A percentile compares a stretch with the other conserved stretches of the same genome.
Conservation (phyloP, 148 eudicot genomes). For the Drosera capensis region DNA sequence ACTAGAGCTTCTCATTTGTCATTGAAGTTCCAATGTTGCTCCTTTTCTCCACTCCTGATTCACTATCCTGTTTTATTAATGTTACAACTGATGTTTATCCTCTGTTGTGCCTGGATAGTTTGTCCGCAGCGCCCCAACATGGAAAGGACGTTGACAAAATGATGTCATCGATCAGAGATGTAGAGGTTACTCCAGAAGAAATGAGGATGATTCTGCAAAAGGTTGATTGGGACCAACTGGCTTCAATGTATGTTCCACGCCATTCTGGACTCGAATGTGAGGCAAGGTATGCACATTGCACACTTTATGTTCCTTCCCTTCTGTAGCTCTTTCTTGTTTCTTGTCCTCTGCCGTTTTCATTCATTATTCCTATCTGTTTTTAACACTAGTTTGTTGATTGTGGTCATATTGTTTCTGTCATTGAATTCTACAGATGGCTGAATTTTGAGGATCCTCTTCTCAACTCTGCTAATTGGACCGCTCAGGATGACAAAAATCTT, state of each 20-base stretch:
- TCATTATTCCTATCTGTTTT: not conserved
- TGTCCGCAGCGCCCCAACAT: constrained; percentile 20
- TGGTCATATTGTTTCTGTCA: not conserved
- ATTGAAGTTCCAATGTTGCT: too few species aligned
- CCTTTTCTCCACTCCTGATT: too few species aligned
- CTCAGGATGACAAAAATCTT: constrained; percentile 54
- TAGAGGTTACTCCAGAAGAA: constrained; percentile 39
- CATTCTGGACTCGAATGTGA: constrained; percentile 79
- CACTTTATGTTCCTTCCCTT: not conserved
- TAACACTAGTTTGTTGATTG: not conserved
- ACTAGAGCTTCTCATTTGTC: too few species aligned
- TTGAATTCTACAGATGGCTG: constrained; percentile 49
- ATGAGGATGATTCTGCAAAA: constrained; percentile 47
- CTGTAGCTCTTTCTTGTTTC: too few species aligned
- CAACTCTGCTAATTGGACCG: constrained; percentile 40
- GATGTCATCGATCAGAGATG: constrained; percentile 31
- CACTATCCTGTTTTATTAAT: not conserved
- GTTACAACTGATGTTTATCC: not conserved
- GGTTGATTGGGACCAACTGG: constrained; percentile 72
- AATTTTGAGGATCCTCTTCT: constrained; percentile 62
- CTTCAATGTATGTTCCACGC: constrained; percentile 35
- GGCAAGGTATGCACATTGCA: constrained; percentile 34
- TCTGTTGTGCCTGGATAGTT: constrained; percentile 17
- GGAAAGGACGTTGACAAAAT: constrained; percentile 32
- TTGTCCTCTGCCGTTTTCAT: not conserved